phyloP scores from a whole-genome alignment of 2,329 filamentous ascomycete genomes.

The Colletotrichum phormii region DNA sequence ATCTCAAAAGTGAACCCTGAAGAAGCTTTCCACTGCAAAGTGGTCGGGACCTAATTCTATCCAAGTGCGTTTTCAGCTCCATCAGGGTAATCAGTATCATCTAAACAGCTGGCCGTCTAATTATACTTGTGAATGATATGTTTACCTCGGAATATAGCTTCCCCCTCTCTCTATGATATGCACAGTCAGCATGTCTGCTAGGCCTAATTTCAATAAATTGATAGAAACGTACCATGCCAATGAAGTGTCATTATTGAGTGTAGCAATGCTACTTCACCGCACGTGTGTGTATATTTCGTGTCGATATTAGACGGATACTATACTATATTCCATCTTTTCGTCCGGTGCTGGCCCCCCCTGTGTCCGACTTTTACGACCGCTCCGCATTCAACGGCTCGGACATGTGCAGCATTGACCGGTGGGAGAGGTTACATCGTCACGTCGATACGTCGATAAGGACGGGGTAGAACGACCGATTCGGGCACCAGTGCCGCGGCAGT shows the following conservation, averaged over 20 bases:
- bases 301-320: not conserved
- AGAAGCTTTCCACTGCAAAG: not conserved
- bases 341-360: not conserved
- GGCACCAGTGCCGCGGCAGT: not conserved
- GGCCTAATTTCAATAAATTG: not conserved
- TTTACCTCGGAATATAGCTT: not conserved
- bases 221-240: not conserved
- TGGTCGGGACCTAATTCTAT: not conserved
- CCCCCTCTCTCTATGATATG: not conserved
- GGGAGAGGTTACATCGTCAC: slow-evolving; percentile 2
- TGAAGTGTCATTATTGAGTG: not conserved
- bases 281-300: not conserved
- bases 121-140: not conserved
- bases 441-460: not conserved
- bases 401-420: not conserved
- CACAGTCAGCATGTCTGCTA: not conserved
- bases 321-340: too few relatives aligned
- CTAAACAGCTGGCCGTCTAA: not conserved
- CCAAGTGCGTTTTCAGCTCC: too few relatives aligned
- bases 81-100: not conserved
- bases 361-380: not conserved
- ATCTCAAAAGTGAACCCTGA: not conserved
- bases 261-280: not conserved
- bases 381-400: slow-evolving; percentile 2
- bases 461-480: not conserved